Evolutionary conservation across 2,329 filamentous ascomycete genomes (phyloP).

Genomic region (Lecanosticta acicola): DNA sequence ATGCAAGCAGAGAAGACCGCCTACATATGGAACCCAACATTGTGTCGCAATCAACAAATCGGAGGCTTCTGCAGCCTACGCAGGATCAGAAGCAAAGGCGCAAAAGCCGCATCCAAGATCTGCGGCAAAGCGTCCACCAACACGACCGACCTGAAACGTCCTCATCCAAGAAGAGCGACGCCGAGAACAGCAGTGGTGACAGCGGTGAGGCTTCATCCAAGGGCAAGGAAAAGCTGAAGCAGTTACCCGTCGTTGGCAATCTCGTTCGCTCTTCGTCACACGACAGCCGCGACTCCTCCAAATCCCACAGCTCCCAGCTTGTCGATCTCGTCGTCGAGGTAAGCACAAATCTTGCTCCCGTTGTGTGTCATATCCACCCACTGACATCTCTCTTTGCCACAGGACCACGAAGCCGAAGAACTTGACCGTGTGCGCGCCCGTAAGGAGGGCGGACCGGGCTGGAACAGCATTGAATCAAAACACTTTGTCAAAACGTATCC

Average conservation of each 20-base stretch:
- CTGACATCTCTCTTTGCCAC: background rate
- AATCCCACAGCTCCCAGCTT: constrained; percentile 57
- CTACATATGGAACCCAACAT: constrained; percentile 48
- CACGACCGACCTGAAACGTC: constrained; percentile 25
- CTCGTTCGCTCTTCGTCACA: constrained; percentile 46
- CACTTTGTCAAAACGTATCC: constrained; percentile 51
- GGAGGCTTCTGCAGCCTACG: constrained; percentile 50
- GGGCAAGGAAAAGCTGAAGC: constrained; percentile 24
- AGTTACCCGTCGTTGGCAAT: constrained; percentile 32
- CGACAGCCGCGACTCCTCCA: constrained; percentile 31
- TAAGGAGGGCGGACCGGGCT: constrained; percentile 57
- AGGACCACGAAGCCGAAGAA: constrained; percentile 55
- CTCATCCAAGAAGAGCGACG: constrained; percentile 35
- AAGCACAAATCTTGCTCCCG: background rate
- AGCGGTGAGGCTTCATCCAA: constrained; percentile 30
- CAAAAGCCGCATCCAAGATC: constrained; percentile 43
- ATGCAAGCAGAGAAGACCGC: constrained; percentile 66
- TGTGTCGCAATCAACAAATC: constrained; percentile 52
- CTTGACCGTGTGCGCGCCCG: constrained; percentile 56
- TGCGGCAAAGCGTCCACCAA: constrained; percentile 40
- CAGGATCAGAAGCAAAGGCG: constrained; percentile 43
- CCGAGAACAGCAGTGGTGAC: constrained; percentile 9
- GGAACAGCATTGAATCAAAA: constrained; percentile 52
- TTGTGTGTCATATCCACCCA: background rate
- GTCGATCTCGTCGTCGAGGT: constrained; percentile 61